These are phyloP conservation scores for Cladophialophora chaetospira DNA, from an alignment of 2,329 filamentous ascomycete species.

Conservation along the genomic window DNA sequence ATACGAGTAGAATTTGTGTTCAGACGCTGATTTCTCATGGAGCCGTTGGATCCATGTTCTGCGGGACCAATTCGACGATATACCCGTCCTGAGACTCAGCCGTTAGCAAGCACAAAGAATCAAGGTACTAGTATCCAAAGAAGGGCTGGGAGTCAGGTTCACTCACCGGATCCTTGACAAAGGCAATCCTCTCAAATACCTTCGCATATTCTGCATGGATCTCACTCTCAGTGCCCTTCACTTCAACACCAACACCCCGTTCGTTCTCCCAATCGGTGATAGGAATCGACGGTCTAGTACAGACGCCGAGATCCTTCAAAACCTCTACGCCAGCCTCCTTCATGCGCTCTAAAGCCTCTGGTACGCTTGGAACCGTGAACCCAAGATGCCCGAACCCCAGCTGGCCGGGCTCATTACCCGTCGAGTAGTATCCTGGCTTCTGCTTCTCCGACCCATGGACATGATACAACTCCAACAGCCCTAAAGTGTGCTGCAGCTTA, in stretches of 20 bases:
- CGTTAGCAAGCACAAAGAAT: slow-evolving; percentile 1
- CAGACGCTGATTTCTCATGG: neutral
- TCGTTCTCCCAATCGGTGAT: slow-evolving; percentile 41
- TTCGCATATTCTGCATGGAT: slow-evolving; percentile 40
- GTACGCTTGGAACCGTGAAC: slow-evolving; percentile 43
- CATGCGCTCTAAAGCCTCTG: slow-evolving; percentile 37
- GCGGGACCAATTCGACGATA: slow-evolving; percentile 39
- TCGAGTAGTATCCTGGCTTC: slow-evolving; percentile 30
- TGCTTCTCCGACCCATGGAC: slow-evolving; percentile 40
- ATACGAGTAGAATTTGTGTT: neutral
- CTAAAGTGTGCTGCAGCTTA: slow-evolving; percentile 37
- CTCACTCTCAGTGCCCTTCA: slow-evolving; percentile 27
- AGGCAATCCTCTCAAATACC: slow-evolving; percentile 42
- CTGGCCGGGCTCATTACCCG: slow-evolving; percentile 40
- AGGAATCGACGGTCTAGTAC: slow-evolving; percentile 36
- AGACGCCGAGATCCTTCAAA: slow-evolving; percentile 39
- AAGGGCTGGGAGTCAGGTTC: neutral
- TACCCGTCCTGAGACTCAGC: slow-evolving; percentile 38
- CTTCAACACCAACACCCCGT: slow-evolving; percentile 38
- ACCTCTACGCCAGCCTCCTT: slow-evolving; percentile 37
- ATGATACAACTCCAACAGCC: slow-evolving; percentile 43
- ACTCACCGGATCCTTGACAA: slow-evolving; percentile 44
- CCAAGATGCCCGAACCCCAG: slow-evolving; percentile 44
- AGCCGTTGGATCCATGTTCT: slow-evolving; percentile 23
- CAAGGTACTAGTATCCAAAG: neutral